Evolutionary conservation across 1,139 yeast species (phyloP), one percentile per base, ranked within the genome.

Genomic region (Trichomonascaceae sp.): DNA sequence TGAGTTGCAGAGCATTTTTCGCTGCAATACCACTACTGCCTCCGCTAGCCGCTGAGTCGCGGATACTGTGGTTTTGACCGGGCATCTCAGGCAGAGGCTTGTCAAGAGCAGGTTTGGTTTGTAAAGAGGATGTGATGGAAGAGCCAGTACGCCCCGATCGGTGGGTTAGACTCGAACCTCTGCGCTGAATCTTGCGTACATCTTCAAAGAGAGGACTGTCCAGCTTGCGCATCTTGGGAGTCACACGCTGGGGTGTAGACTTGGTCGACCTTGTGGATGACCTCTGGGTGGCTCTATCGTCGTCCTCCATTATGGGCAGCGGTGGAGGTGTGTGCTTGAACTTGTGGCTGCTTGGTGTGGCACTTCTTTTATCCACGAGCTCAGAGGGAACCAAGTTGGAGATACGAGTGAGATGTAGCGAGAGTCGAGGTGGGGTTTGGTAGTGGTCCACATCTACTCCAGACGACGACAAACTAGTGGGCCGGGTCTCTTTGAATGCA

Each of bases 371-470:
- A n/a, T n/a, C n/a, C n/a, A n/a, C n/a, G n/a, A n/a, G n/a, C n/a
- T n/a, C n/a, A n/a, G n/a, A n/a, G 5, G 43, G 38, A 9, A 38
- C 16, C 4, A 39, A 26, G n/a, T 38, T 34, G n/a, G 46, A 42
- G 3, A 41, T 35, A 18, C 39, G 33, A 25, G 36, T 37, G 9
- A 42, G 16, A 18, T 37, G 45, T 22, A 43, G 38, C 5, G 46
- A 43, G 16, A 44, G 39, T 15, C 47, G 32, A 2, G 48, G 48
- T 3, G 46, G 38, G 2, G 31, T 4, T 32, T 29, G 2, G 29
- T 20, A 15, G 15, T 27, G 15, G 14, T 26, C 17, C 29, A 13
- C 30, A 3, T 17, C 16, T 11, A 29, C 16, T 16, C 8, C 16
- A 5, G 33, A 17, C 16, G 17, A 16, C 17, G 13, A 17, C 28